Conservation (phyloP, 371 early-diverging fungal species). For the Entomophthora muscae region DNA sequence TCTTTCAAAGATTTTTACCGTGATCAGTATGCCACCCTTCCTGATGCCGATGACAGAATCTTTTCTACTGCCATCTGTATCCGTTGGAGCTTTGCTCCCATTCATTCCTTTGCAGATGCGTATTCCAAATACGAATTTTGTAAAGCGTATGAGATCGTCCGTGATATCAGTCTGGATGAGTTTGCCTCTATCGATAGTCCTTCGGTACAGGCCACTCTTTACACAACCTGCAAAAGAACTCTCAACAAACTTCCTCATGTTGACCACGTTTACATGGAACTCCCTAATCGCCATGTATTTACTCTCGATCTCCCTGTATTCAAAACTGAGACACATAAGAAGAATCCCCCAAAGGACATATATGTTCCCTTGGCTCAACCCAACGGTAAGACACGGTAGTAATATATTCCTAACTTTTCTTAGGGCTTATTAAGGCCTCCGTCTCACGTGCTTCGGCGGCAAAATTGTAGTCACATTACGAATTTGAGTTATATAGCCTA, state of each 20-base stretch:
- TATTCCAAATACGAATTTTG: neutral
- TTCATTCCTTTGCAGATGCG: constrained; percentile 9
- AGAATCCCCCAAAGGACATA: neutral
- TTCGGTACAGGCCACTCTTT: constrained; percentile 54
- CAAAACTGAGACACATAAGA: neutral
- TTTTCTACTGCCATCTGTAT: constrained; percentile 58
- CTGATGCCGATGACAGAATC: constrained; percentile 59
- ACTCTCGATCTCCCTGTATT: constrained; percentile 36
- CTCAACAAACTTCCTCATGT: constrained; percentile 39
- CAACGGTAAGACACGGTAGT: constrained; percentile 1
- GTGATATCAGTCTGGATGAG: constrained; percentile 38
- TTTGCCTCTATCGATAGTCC: constrained; percentile 55
- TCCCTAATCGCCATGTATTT: constrained; percentile 75
- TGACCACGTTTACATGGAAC: constrained; percentile 44
- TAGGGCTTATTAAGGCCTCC: neutral
- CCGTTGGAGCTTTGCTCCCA: constrained; percentile 36
- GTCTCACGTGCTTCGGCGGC: neutral
- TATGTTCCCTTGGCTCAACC: constrained; percentile 2
- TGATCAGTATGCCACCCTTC: constrained; percentile 59
- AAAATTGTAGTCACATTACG: neutral
- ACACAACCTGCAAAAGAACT: constrained; percentile 44
- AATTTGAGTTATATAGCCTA: too few relatives aligned
- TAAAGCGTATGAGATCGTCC: constrained; percentile 23
- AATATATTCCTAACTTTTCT: neutral
- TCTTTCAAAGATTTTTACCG: constrained; percentile 59